Evolutionary conservation across 495 filamentous ascomycete genomes (phyloP), one percentile per base, ranked within the genome.

Genomic region (Trichoderma erinaceum): DNA sequence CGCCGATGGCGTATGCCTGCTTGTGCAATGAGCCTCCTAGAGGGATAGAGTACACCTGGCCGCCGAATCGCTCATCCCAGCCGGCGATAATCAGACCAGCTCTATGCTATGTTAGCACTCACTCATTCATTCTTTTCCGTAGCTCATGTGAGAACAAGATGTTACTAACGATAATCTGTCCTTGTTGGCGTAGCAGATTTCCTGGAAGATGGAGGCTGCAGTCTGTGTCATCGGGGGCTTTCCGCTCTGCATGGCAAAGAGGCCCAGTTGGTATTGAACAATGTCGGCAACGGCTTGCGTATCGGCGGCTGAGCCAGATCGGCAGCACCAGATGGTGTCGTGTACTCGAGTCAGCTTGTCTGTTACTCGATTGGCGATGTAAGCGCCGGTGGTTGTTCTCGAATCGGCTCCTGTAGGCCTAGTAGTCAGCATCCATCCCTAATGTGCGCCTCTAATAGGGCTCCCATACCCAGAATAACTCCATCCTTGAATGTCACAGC

Each of bases 261-360:
- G 88, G 77, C 92, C 92, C 63, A 99, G 85, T 76, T 99, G 89
- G 78, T 97, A 97, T 73, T 94, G 90, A 56, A 98, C 95, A 70
- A 99, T 97, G 75, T 99, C 95, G 64, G 95, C 96, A 56, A 99
- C 90, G 27, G 95, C 96, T 80, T 99, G 95, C 67, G 95, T 99
- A 77, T 99, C 95, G 72, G 95, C 95, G 25, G 95, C 95, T 13
- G 95, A 98, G 38, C 95, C 95, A 66, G 96, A 97, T 69, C 86
- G 89, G 81, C 95, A 99, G 84, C 95, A 99, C 95, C 95, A 99
- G 78, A 99, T 97, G 64, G 94, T 98, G 79, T 98, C 95, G 79
- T 96, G 91, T 52, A 99, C 93, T 80, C 93, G 92, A 71, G 96
- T 99, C 75, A 99, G 88, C 84, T 99, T 99, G 83, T 99, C 95